Percentiles rank a stretch among this genome's conserved stretches.
Evolutionary conservation across 225 moss, liverwort and hornwort species (phyloP).

Genomic region (Neckera pumila): DNA sequence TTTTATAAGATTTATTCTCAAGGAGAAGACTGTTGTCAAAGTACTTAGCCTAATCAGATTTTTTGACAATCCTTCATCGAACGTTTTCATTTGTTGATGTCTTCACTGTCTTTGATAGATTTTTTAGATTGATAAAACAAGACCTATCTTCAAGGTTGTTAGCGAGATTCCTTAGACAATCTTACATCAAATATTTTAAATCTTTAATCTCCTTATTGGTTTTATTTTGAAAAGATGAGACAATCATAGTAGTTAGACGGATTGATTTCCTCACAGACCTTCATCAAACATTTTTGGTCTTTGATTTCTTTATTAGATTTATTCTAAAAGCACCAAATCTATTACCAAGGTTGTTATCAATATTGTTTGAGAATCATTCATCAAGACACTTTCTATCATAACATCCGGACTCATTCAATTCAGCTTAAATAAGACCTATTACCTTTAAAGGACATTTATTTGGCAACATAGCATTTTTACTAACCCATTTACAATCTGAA

Average conservation of each 20-base stretch:
- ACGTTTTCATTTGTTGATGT: too few species aligned
- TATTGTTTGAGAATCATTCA: not conserved
- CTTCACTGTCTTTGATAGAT: too few species aligned
- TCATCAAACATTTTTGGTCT: not conserved
- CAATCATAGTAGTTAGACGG: not conserved
- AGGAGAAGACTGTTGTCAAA: too few species aligned
- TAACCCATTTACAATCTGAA: too few species aligned
- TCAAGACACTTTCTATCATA: accelerated
- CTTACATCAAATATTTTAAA: not conserved
- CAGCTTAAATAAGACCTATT: not conserved
- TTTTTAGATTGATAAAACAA: not conserved
- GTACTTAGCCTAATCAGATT: too few species aligned
- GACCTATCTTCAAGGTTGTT: not conserved
- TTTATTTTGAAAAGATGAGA: not conserved
- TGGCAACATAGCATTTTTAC: too few species aligned
- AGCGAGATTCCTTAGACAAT: not conserved
- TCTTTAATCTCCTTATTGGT: not conserved
- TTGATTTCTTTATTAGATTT: too few species aligned
- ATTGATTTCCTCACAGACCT: not conserved
- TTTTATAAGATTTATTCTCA: too few species aligned
- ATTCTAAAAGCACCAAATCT: not conserved
- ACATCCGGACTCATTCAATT: not conserved
- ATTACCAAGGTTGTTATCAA: not conserved
- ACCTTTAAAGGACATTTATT: not conserved
- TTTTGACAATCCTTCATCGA: too few species aligned